These are phyloP conservation scores for Yamadazyma conglobata DNA, from an alignment of 1,139 yeast genomes.

Conservation along the genomic window DNA sequence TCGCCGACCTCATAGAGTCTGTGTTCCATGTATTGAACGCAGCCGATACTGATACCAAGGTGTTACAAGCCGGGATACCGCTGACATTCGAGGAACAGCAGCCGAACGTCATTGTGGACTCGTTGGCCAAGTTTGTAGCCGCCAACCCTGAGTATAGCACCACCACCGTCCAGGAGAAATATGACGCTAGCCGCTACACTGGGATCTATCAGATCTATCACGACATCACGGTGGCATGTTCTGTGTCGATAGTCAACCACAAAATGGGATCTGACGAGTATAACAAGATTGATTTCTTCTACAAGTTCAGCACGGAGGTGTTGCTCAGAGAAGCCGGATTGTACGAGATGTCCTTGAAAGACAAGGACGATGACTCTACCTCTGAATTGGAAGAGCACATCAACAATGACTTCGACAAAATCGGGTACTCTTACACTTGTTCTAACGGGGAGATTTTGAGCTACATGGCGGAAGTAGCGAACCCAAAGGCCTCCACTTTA, in stretches of 20 bases:
- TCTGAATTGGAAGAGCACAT: conserved; percentile 32
- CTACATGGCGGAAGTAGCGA: conserved; percentile 33
- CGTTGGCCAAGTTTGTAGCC: conserved; percentile 35
- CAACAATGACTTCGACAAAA: conserved; percentile 58
- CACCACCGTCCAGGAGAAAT: conserved; percentile 22
- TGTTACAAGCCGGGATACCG: conserved; percentile 44
- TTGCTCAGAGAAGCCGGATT: conserved; percentile 68
- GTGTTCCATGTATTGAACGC: conserved; percentile 14
- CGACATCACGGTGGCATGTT: conserved; percentile 67
- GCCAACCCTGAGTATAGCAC: conserved; percentile 18
- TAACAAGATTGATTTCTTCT: conserved; percentile 60
- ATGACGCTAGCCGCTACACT: conserved; percentile 30
- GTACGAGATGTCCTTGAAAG: conserved; percentile 22
- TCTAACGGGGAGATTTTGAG: conserved; percentile 62
- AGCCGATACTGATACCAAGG: conserved; percentile 30
- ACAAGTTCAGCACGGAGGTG: conserved; percentile 66
- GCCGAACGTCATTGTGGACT: conserved; percentile 38
- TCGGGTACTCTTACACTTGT: conserved; percentile 56
- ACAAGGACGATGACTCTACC: conserved; percentile 12
- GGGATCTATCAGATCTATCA: conserved; percentile 59
- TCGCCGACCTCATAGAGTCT: conserved; percentile 9
- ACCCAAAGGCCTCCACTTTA: conserved; percentile 16
- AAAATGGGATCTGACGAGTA: conserved; percentile 59
- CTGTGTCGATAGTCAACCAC: conserved; percentile 44
- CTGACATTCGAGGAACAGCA: conserved; percentile 43